Evolutionary conservation across 2,329 filamentous ascomycete genomes (phyloP), one percentile per base, ranked within the genome.

Genomic region (Epichloe aotearoae): DNA sequence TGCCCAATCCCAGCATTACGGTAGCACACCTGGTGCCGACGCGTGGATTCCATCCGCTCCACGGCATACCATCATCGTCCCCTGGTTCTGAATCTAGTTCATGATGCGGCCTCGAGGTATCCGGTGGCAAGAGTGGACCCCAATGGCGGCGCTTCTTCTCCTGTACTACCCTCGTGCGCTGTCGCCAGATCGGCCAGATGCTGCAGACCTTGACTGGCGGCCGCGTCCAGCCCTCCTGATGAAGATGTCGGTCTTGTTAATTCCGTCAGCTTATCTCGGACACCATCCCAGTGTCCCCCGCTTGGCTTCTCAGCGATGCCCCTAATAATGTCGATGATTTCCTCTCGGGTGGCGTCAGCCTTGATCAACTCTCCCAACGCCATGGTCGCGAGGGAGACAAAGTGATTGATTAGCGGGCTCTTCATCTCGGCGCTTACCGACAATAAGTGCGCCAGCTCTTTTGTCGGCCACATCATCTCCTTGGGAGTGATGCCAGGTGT

Each of bases 321-420:
- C 53, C 72, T 74, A 23, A 84, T 69, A 7, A 79, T 69, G 51
- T 69, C 68, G 14, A 69, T 69, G 1, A 81, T 81, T 55, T 82
- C 79, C 5, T 79, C 75, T 43, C 72, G 73, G 3, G 75, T 79
- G 53, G 68, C 70, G 8, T 79, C 74, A 8, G 75, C 65, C 57
- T 75, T 77, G 34, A 68, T 67, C 36, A 87, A 69, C 55, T 83
- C 78, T 46, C 79, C 65, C 4, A 88, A 68, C n/a, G 77, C 75
- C 59, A 85, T 69, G 11, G 76, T 70, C 1, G 75, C 73, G 10
- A 87, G 69, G 12, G 73, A 74, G 50, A 75, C 75, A 56, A 84
- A 83, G 60, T 88, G 82, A 59, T 86, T 80, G 50, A 80, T 80
- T 43, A 88, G 67, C 0, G 84, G 83, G 49, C 74, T 82, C 44